Evolutionary conservation across 129 eudicot species (phyloP).

Genomic region (Dittrichia graveolens): DNA sequence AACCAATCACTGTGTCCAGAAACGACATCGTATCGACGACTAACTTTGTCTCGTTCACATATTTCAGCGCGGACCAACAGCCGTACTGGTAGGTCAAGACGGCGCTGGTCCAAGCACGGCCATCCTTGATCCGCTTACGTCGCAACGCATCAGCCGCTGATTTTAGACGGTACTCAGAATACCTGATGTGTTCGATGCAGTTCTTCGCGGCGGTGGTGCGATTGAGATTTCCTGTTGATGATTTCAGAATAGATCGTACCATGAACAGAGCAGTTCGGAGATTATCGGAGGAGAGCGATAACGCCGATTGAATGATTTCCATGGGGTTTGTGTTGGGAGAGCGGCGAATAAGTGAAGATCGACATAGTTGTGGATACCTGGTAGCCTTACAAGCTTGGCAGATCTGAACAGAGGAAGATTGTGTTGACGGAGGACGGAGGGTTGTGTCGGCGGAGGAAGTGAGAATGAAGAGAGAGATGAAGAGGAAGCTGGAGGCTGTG

Average conservation of each 20-base stretch:
- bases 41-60: conserved; percentile 53
- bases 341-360: conserved; percentile 24
- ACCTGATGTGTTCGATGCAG: conserved; percentile 45
- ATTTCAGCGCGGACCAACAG: conserved; percentile 75
- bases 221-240: conserved; percentile 42
- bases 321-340: conserved; percentile 28
- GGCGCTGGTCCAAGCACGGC: conserved; percentile 77
- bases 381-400: conserved; percentile 62
- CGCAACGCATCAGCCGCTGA: conserved; percentile 40
- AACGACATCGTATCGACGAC: conserved; percentile 70
- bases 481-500: background rate
- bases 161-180: conserved; percentile 40
- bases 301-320: conserved; percentile 45
- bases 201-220: conserved; percentile 48
- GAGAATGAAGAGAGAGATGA: background rate
- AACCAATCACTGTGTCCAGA: conserved; percentile 41
- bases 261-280: conserved; percentile 40
- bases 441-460: conserved; percentile 1
- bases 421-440: conserved; percentile 8
- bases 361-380: conserved; percentile 46
- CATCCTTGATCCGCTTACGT: conserved; percentile 55
- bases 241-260: conserved; percentile 39
- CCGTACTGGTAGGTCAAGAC: conserved; percentile 71
- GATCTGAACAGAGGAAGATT: conserved; percentile 24
- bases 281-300: conserved; percentile 34